Conservation (phyloP, 2,329 filamentous ascomycete genomes). For the Chaetomium globosum region DNA sequence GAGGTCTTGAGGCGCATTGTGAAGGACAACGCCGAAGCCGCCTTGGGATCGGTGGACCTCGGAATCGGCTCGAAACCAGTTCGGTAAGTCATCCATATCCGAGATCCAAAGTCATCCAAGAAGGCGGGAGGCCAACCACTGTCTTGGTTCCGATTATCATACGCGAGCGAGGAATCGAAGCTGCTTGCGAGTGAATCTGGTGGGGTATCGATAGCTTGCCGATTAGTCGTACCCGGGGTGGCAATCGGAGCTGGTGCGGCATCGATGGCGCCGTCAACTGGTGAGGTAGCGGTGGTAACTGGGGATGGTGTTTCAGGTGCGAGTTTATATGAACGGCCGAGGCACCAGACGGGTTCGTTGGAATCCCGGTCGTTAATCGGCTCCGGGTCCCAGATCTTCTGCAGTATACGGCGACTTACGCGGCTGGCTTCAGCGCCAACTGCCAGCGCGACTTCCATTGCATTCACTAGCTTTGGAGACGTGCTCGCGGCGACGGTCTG, state of each 20-base stretch:
- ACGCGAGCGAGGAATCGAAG: conserved; percentile 55
- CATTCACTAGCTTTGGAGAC: conserved; percentile 36
- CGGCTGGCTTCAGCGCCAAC: conserved; percentile 61
- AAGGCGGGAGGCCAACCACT: conserved; percentile 82
- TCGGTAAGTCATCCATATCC: conserved; percentile 95
- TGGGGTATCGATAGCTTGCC: conserved; percentile 47
- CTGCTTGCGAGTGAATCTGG: conserved; percentile 55
- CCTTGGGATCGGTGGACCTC: conserved; percentile 73
- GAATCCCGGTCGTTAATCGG: conserved; percentile 74
- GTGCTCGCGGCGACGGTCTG: conserved; percentile 35
- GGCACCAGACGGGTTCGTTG: conserved; percentile 79
- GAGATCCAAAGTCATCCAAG: conserved; percentile 88
- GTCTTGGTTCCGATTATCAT: conserved; percentile 50
- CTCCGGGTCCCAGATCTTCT: conserved; percentile 90
- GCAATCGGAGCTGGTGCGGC: conserved; percentile 9
- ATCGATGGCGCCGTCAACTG: conserved; percentile 26
- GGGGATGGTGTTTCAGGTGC: conserved; percentile 30
- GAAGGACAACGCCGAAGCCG: conserved; percentile 72
- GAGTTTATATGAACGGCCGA: conserved; percentile 60
- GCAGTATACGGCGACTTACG: conserved; percentile 76
- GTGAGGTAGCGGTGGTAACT: conserved; percentile 31
- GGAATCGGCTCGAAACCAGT: conserved; percentile 83
- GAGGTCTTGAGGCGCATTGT: conserved; percentile 81
- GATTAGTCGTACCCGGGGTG: conserved; percentile 13
- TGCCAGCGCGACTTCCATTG: conserved; percentile 47